Evolutionary conservation across 2,329 filamentous ascomycete genomes (phyloP).

Genomic region (Aspergillus viridinutans): DNA sequence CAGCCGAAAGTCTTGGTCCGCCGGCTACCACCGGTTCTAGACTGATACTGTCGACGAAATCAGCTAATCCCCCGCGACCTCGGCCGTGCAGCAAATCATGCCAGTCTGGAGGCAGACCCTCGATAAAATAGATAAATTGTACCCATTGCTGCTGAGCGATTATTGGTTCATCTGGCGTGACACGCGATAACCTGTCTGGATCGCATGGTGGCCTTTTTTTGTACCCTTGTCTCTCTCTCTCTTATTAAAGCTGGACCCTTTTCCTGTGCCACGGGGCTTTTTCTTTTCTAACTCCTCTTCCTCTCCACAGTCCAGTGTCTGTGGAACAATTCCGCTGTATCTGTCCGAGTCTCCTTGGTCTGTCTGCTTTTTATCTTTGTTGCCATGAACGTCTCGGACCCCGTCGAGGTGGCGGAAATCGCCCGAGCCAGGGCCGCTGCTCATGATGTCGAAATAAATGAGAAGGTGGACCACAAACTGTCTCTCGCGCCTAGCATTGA

Average conservation of each 20-base stretch:
- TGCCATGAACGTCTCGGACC: constrained; percentile 24
- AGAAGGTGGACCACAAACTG: constrained; percentile 9
- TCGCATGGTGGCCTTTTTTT: neutral
- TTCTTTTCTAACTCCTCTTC: neutral
- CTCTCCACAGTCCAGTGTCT: neutral
- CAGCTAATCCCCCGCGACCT: neutral
- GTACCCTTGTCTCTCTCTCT: neutral
- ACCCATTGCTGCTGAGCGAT: neutral
- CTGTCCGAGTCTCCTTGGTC: neutral
- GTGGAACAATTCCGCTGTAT: neutral
- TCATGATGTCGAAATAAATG: constrained; percentile 14
- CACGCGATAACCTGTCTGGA: constrained; percentile 6
- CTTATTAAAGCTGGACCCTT: constrained; percentile 1
- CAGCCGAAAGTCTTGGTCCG: constrained; percentile 7
- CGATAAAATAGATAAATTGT: constrained; percentile 5
- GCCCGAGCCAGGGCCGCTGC: constrained; percentile 18
- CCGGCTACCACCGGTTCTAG: constrained; percentile 10
- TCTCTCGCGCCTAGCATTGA: constrained; percentile 7
- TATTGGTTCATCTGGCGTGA: neutral
- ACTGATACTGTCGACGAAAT: neutral
- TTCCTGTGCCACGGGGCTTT: neutral
- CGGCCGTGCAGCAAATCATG: neutral
- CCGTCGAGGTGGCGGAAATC: constrained; percentile 21
- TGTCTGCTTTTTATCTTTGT: neutral
- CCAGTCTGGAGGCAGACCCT: neutral